Evolutionary conservation across 2,329 filamentous ascomycete species (phyloP).

Genomic region (Fusarium newnesense): DNA sequence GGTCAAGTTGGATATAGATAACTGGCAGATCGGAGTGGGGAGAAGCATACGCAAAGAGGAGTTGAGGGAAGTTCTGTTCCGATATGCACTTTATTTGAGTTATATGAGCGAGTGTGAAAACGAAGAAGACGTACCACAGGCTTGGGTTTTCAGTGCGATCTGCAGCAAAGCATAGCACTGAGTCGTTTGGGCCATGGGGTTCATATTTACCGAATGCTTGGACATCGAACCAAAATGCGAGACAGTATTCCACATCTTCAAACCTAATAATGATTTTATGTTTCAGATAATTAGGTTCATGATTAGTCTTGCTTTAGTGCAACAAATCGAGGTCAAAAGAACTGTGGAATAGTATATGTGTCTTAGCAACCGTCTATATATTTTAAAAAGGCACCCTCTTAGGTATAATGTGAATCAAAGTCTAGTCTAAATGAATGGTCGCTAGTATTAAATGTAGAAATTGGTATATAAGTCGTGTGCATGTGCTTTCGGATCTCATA

Average conservation of each 20-base stretch:
- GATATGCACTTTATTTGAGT: conserved; percentile 51
- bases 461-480: conserved; percentile 38
- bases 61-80: conserved; percentile 46
- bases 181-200: not conserved
- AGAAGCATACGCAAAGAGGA: conserved; percentile 37
- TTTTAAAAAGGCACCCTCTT: conserved; percentile 16
- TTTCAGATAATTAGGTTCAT: not conserved
- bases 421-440: conserved; percentile 42
- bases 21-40: conserved; percentile 36
- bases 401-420: conserved; percentile 27
- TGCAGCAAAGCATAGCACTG: conserved; percentile 14
- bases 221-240: not conserved
- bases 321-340: not conserved
- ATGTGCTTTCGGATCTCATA: conserved; percentile 32
- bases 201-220: not conserved
- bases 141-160: conserved; percentile 46
- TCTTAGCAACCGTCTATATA: conserved; percentile 12
- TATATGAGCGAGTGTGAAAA: conserved; percentile 42
- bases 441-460: conserved; percentile 38
- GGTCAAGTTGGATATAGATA: conserved; percentile 15
- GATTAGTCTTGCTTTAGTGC: not conserved
- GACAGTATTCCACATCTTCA: not conserved
- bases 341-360: not conserved
- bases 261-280: not conserved
- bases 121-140: conserved; percentile 43